Evolutionary conservation across 495 filamentous ascomycete genomes (phyloP).

Genomic region (Annulohypoxylon moriforme): DNA sequence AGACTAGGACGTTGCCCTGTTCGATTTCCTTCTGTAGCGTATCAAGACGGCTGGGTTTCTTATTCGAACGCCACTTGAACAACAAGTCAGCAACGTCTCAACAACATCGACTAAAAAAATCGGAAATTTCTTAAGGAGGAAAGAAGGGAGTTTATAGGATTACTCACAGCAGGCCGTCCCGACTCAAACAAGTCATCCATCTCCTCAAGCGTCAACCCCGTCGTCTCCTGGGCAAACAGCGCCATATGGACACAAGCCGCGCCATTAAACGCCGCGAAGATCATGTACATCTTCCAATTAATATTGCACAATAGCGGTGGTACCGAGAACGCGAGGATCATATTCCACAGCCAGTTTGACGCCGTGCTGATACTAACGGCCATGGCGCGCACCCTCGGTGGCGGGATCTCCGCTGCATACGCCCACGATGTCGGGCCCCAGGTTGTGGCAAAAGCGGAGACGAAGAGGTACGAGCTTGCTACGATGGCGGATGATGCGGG

Average conservation of each 20-base stretch:
- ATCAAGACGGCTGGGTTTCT: slow-evolving; percentile 60
- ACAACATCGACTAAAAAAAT: too few relatives aligned
- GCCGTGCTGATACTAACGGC: slow-evolving; percentile 74
- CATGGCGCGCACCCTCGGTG: slow-evolving; percentile 74
- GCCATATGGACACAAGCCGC: slow-evolving; percentile 76
- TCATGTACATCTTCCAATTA: slow-evolving; percentile 69
- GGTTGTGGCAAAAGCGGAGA: slow-evolving; percentile 79
- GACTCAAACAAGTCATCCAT: slow-evolving; percentile 70
- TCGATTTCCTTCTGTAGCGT: slow-evolving; percentile 64
- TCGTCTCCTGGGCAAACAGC: slow-evolving; percentile 80
- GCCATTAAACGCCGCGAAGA: slow-evolving; percentile 77
- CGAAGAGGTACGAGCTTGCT: slow-evolving; percentile 78
- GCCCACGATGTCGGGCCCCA: slow-evolving; percentile 85
- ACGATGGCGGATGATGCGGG: slow-evolving; percentile 67
- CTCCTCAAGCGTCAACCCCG: slow-evolving; percentile 80
- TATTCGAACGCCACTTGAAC: slow-evolving; percentile 53
- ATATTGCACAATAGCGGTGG: slow-evolving; percentile 68
- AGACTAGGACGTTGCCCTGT: slow-evolving; percentile 52
- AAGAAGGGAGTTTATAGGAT: not conserved
- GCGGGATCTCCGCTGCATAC: slow-evolving; percentile 83
- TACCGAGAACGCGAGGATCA: slow-evolving; percentile 72
- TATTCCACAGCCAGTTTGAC: slow-evolving; percentile 78
- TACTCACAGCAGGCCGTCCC: slow-evolving; percentile 52
- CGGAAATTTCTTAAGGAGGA: not conserved
- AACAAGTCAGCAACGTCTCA: not conserved